A percentile compares a stretch with the other conserved stretches of the same genome.
Evolutionary conservation across 805 yeast genomes (phyloP).

Genomic region (Myxozyma mucilagina): DNA sequence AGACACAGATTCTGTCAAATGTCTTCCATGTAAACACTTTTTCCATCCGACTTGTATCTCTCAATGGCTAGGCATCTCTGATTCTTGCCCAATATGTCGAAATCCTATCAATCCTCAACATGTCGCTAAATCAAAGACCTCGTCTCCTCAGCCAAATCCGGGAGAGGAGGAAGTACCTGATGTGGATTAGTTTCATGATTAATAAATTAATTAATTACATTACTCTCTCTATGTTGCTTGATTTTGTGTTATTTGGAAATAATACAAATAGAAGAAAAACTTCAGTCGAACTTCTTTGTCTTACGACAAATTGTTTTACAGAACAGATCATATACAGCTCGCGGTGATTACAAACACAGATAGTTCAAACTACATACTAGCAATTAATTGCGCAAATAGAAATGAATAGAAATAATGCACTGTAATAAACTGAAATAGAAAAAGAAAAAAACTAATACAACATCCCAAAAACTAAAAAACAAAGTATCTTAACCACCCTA

Average conservation of each 20-base stretch:
- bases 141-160: background rate
- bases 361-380: no score
- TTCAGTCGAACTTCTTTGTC: no score
- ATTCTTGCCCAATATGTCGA: slow-evolving; percentile 33
- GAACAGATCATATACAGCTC: no score
- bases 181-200: background rate
- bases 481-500: background rate
- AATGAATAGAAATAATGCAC: no score
- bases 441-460: background rate
- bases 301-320: no score
- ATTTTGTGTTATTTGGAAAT: no score
- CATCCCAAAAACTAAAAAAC: background rate
- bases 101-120: slow-evolving; percentile 2
- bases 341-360: no score
- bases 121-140: slow-evolving; percentile 9
- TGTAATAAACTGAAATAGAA: background rate
- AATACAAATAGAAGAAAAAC: no score
- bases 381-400: no score
- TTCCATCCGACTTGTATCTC: slow-evolving; percentile 32
- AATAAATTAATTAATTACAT: no score
- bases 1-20: slow-evolving; percentile 9
- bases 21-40: slow-evolving; percentile 31
- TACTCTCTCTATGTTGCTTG: no score
- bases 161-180: background rate
- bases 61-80: slow-evolving; percentile 32